These are phyloP conservation scores for Aspergillus viridinutans DNA, from an alignment of 2,329 filamentous ascomycete genomes.

Conservation along the genomic window DNA sequence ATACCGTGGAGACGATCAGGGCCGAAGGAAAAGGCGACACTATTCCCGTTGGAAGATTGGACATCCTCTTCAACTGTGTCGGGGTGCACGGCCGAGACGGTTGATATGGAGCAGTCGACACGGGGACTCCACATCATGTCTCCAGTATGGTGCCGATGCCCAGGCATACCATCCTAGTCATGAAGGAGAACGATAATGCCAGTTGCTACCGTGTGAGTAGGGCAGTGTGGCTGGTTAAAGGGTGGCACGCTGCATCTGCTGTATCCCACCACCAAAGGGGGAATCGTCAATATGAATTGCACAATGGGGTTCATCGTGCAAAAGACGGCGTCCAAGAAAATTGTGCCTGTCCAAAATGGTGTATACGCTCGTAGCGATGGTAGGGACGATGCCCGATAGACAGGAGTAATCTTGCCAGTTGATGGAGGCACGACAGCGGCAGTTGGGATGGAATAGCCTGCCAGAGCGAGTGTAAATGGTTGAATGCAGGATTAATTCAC, in stretches of 20 bases:
- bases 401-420: conserved; percentile 46
- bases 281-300: conserved; percentile 53
- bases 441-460: conserved; percentile 37
- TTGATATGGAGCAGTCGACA: conserved; percentile 55
- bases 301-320: conserved; percentile 54
- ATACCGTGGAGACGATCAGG: too few relatives aligned
- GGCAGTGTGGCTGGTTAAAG: conserved; percentile 51
- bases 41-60: conserved; percentile 56
- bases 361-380: conserved; percentile 35
- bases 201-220: too few relatives aligned
- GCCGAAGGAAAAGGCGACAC: too few relatives aligned
- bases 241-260: conserved; percentile 52
- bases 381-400: conserved; percentile 44
- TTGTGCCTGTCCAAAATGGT: conserved; percentile 54
- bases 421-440: conserved; percentile 47
- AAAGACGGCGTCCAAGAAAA: conserved; percentile 50
- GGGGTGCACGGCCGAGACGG: conserved; percentile 58
- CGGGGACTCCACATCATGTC: conserved; percentile 57
- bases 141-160: conserved; percentile 62
- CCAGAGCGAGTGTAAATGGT: conserved; percentile 34
- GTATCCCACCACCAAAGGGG: conserved; percentile 55
- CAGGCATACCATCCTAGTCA: too few relatives aligned
- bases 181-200: too few relatives aligned
- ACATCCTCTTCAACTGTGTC: conserved; percentile 63
- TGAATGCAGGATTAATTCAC: too few relatives aligned